Conservation (phyloP, 164 flowering plant genomes). For the Hamamelis virginiana region DNA sequence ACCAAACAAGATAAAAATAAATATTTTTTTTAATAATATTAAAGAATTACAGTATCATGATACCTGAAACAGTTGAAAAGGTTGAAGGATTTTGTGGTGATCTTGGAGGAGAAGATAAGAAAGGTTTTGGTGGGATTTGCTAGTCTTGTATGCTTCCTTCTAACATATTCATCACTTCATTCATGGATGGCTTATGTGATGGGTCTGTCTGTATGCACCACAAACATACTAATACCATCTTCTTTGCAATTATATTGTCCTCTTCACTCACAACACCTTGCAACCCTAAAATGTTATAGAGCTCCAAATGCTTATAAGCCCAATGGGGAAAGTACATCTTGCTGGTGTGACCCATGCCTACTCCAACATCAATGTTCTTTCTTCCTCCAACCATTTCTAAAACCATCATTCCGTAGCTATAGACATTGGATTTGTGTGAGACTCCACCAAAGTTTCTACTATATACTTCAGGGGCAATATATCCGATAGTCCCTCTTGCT, state of each 20-base stretch:
- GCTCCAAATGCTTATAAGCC: conserved; percentile 20
- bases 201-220: conserved; percentile 29
- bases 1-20: too few species aligned
- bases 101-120: conserved; percentile 9
- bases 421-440: conserved; percentile 25
- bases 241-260: conserved; percentile 14
- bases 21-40: too few species aligned
- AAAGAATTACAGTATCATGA: too few species aligned
- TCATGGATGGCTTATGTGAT: conserved; percentile 16
- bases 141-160: conserved; percentile 16
- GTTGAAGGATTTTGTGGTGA: too few species aligned
- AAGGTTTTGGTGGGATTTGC: conserved; percentile 21
- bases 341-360: background rate
- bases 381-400: too few species aligned
- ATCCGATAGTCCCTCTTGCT: too few species aligned
- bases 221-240: conserved; percentile 18
- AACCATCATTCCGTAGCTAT: too few species aligned
- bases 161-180: conserved; percentile 24
- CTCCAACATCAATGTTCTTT: conserved; percentile 5
- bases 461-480: conserved; percentile 25
- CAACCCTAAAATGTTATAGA: background rate
- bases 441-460: conserved; percentile 19
- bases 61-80: too few species aligned
- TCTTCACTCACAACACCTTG: background rate
- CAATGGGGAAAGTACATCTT: conserved; percentile 22